Conservation (phyloP, 176 grass and related monocot species). For the Microstegium vimineum region DNA sequence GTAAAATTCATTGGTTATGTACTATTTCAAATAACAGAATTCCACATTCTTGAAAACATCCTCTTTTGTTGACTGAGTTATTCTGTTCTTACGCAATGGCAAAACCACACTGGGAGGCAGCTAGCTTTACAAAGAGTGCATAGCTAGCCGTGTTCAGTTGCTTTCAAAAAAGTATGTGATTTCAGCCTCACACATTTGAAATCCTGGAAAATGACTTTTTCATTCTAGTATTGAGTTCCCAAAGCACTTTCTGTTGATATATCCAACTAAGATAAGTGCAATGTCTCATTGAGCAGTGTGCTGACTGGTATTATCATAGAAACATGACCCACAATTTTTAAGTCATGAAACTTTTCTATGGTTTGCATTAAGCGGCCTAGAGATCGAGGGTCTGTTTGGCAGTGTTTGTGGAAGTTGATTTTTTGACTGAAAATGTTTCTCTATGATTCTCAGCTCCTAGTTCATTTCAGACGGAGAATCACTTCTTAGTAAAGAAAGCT, state of each 20-base stretch:
- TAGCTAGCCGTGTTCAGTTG: not conserved
- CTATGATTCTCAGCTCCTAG: not conserved
- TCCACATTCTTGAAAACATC: constrained; percentile 12
- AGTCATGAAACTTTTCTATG: not conserved
- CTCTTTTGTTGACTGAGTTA: not conserved
- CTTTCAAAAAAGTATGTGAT: not conserved
- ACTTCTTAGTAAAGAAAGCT: not conserved
- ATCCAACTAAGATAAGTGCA: constrained; percentile 3
- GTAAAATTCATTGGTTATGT: not conserved
- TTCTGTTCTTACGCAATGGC: not conserved
- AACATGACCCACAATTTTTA: constrained; percentile 1
- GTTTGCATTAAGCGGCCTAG: not conserved
- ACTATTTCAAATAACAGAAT: not conserved
- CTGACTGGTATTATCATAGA: not conserved
- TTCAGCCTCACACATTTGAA: not conserved
- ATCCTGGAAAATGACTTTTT: not conserved
- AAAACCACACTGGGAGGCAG: not conserved
- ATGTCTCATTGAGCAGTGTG: not conserved
- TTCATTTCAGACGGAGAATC: not conserved
- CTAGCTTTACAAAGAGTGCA: not conserved
- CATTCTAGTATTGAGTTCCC: constrained; percentile 16
- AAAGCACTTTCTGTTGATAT: not conserved
- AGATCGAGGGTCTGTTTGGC: not conserved
- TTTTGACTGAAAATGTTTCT: too few relatives aligned
- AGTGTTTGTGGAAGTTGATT: not conserved